phyloP scores from a whole-genome alignment of 2,329 filamentous ascomycete genomes.

The Trichophaea hybrida region DNA sequence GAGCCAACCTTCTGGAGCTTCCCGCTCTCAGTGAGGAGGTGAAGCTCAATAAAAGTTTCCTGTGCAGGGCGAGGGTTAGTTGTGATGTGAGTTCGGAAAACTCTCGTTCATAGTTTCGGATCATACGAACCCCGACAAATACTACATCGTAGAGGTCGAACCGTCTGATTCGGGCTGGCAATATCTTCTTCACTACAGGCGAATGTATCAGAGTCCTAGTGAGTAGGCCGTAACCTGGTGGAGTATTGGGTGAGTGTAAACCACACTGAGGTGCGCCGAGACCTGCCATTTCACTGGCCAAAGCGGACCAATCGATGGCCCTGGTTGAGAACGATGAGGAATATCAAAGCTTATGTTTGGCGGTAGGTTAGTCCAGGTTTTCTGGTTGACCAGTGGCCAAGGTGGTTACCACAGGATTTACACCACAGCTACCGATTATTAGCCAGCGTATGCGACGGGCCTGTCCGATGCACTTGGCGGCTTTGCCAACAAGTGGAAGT shows the following conservation, averaged over 20 bases:
- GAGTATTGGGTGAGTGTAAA: slow-evolving; percentile 16
- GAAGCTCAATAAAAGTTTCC: slow-evolving; percentile 69
- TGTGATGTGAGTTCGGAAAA: not conserved
- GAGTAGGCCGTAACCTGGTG: slow-evolving; percentile 54
- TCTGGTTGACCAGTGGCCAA: not conserved
- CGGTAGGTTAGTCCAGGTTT: not conserved
- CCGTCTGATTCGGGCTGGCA: slow-evolving; percentile 65
- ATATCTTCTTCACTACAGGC: slow-evolving; percentile 58
- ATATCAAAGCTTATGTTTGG: slow-evolving; percentile 4
- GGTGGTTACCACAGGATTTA: not conserved
- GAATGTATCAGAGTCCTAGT: slow-evolving; percentile 66
- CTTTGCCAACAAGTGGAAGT: not conserved
- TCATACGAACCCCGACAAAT: slow-evolving; percentile 58
- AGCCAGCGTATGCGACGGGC: not conserved
- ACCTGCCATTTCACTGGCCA: not conserved
- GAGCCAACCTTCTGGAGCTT: slow-evolving; percentile 61
- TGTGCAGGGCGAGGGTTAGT: slow-evolving; percentile 29
- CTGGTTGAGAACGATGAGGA: slow-evolving; percentile 14
- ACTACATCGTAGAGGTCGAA: slow-evolving; percentile 63
- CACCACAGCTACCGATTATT: not conserved
- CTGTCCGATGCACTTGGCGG: not conserved
- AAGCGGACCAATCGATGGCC: not conserved
- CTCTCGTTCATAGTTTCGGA: slow-evolving; percentile 9
- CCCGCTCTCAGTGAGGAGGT: slow-evolving; percentile 54
- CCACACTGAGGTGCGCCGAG: not conserved